Conservation (phyloP, 2,329 filamentous ascomycete genomes). For the Phaeosphaeria sp. region DNA sequence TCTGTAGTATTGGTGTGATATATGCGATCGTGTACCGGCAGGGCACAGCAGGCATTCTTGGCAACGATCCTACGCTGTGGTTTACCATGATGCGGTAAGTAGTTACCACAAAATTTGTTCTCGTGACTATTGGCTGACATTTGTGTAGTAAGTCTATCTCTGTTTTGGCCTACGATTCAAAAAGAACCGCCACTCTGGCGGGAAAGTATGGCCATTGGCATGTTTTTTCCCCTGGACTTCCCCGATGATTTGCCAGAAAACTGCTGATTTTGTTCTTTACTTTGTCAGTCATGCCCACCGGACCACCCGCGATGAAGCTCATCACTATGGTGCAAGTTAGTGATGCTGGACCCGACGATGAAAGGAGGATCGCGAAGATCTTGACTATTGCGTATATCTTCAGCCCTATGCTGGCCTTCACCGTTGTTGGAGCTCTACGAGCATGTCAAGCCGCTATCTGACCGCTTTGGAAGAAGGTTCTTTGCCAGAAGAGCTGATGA, state of each 20-base stretch:
- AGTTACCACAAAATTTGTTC: no score
- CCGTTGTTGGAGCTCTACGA: constrained; percentile 39
- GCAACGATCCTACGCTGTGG: constrained; percentile 68
- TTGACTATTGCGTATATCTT: constrained; percentile 48
- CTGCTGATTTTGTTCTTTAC: no score
- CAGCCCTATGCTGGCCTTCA: constrained; percentile 38
- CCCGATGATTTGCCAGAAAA: no score
- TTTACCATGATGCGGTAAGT: constrained; percentile 68
- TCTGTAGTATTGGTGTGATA: constrained; percentile 56
- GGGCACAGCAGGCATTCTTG: constrained; percentile 54
- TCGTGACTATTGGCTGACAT: no score
- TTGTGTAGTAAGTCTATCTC: no score
- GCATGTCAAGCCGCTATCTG: constrained; percentile 34
- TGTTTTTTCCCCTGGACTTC: no score
- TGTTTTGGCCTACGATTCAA: no score
- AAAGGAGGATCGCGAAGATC: constrained; percentile 59
- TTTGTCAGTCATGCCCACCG: constrained; percentile 64
- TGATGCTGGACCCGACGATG: constrained; percentile 51
- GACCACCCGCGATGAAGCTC: constrained; percentile 61
- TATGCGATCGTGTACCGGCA: constrained; percentile 59
- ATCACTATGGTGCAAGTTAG: constrained; percentile 59
- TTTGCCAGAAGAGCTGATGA: neutral
- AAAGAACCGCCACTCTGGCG: no score
- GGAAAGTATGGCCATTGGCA: no score
- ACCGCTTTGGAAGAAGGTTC: neutral